Evolutionary conservation across 805 yeast genomes (phyloP), one percentile per base, ranked within the genome.

Genomic region (Yarrowia sp.): DNA sequence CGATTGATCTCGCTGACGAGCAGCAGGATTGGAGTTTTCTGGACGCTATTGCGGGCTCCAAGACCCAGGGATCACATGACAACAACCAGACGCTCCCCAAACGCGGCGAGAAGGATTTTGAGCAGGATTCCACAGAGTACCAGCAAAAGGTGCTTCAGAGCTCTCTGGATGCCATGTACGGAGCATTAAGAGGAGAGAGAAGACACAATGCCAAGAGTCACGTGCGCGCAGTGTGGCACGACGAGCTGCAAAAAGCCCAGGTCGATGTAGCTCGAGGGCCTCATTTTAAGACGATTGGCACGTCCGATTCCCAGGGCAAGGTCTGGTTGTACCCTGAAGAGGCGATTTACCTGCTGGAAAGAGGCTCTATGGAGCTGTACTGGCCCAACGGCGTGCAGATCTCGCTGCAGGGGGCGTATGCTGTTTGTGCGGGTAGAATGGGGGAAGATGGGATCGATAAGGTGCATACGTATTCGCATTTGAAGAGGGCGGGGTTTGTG

Each of bases 61-160:
- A 49, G 19, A 55, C 35, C 45, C 3, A n/a, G 38, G 26, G 32
- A 1, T 5, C 40, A 5, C 35, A 8, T 9, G 38, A 56, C 42
- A 15, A 50, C 38, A 15, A 15, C 26, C 49, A 45, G 26, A 58
- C 64, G 11, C 49, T 88, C 1, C 93, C 93, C 2, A 89, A 87
- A 72, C 80, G 94, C 70, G 97, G 97, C 1, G 92, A 87, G 69
- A 93, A 93, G 75, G 97, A 91, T 72, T 90, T 87, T 72, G 97
- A 87, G 70, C 97, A 96, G 0, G 94, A 89, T 75, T 92, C 91
- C 0, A 87, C 92, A 0, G 72, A 74, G 7, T 75, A 80, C 7
- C 95, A 90, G 75, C 75, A 73, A 5, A 70, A 75, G 4, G 76
- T 80, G 16, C 80, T 93, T 5, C 78, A 79, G 11, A 81, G 80